phyloP scores from a whole-genome alignment of 495 filamentous ascomycete species.

The Cercophora sp. region DNA sequence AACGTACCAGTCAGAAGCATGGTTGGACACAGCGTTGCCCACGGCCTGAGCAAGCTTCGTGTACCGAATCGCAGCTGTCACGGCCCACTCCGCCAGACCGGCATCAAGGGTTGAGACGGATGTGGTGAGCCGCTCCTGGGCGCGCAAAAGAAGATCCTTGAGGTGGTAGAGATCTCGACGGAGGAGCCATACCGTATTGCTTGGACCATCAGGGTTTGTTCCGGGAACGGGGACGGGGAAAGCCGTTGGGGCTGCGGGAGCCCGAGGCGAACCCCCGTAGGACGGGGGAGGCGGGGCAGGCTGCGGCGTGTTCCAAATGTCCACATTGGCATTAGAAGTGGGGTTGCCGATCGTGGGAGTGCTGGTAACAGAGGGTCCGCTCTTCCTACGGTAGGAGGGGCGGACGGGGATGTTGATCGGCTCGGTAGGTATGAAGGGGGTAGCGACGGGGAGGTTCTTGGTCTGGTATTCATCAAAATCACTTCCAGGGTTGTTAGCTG shows the following conservation, averaged over 20 bases:
- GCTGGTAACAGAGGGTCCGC: neutral
- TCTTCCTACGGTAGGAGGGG: neutral
- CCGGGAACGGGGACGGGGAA: no score
- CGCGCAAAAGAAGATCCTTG: conserved; percentile 15
- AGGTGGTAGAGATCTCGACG: conserved; percentile 17
- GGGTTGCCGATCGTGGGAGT: neutral
- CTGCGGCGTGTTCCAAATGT: no score
- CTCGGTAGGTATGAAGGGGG: neutral
- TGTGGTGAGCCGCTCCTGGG: neutral
- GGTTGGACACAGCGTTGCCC: conserved; percentile 11
- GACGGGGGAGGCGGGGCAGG: no score
- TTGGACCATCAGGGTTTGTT: no score
- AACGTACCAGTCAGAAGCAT: conserved; percentile 17
- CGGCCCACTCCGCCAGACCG: neutral
- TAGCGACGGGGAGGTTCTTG: neutral
- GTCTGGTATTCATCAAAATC: conserved; percentile 19
- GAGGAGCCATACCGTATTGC: no score
- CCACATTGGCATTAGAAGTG: neutral
- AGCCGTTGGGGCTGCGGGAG: no score
- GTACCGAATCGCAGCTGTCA: neutral
- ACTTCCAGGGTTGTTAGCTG: conserved; percentile 7
- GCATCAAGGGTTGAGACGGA: neutral
- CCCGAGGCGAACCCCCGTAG: no score
- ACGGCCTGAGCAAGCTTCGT: neutral
- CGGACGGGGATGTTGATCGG: conserved; percentile 10